Percentiles rank a stretch among this genome's conserved stretches.
Conservation (phyloP, 2,329 filamentous ascomycete species). For the Samsoniella hepiali region DNA sequence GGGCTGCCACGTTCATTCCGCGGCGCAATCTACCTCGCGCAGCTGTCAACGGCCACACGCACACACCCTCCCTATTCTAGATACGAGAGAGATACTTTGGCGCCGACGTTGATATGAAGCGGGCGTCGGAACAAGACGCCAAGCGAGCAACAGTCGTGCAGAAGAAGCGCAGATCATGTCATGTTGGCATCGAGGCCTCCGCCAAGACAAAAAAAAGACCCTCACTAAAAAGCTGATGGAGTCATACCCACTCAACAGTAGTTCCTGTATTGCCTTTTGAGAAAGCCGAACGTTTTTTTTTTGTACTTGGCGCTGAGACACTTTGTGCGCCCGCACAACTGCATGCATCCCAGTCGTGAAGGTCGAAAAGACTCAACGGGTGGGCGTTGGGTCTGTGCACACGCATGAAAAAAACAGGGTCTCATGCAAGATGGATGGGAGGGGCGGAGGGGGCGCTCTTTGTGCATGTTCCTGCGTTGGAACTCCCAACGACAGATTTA, state of each 20-base stretch:
- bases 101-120: background rate
- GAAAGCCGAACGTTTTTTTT: too few species aligned
- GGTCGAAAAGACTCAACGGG: background rate
- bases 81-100: background rate
- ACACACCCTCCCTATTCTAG: background rate
- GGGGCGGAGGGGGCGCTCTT: background rate
- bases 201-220: background rate
- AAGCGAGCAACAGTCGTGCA: background rate
- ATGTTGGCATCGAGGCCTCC: background rate
- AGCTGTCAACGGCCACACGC: too few species aligned
- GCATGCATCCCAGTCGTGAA: background rate
- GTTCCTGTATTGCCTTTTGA: too few species aligned
- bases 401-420: background rate
- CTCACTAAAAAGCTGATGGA: background rate
- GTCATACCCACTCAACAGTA: too few species aligned
- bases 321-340: background rate
- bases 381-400: background rate
- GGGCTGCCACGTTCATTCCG: too few species aligned
- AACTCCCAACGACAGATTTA: too few species aligned
- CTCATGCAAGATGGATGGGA: background rate
- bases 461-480: conserved; percentile 2
- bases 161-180: background rate
- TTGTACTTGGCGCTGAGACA: background rate
- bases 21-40: too few species aligned
- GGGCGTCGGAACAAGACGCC: background rate